These are phyloP conservation scores for Pestalotiopsis sp. DNA, from an alignment of 2,329 filamentous ascomycete species.

Conservation along the genomic window DNA sequence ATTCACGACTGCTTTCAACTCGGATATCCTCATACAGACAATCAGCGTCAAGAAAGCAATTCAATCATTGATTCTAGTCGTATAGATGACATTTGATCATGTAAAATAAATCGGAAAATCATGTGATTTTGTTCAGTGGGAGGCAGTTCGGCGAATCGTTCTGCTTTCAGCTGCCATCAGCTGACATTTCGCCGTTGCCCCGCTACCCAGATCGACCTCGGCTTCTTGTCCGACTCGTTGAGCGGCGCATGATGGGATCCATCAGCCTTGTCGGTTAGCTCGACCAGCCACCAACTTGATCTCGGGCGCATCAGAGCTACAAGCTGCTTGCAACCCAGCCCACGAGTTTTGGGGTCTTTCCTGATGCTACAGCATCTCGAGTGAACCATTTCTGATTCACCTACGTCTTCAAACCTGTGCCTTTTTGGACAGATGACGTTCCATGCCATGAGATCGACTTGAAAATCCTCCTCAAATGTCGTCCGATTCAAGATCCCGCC, in stretches of 20 bases:
- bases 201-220: slow-evolving; percentile 12
- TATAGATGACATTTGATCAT: too few relatives aligned
- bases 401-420: background rate
- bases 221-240: slow-evolving; percentile 6
- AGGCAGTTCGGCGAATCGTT: background rate
- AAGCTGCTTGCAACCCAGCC: slow-evolving; percentile 4
- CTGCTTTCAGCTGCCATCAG: background rate
- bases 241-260: background rate
- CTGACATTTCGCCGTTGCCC: background rate
- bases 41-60: too few relatives aligned
- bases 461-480: slow-evolving; percentile 49
- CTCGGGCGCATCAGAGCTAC: background rate
- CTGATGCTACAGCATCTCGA: background rate
- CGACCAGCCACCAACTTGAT: slow-evolving; percentile 6
- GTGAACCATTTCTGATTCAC: background rate
- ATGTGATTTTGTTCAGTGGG: background rate
- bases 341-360: background rate
- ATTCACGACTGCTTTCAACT: background rate
- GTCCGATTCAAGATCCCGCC: slow-evolving; percentile 59
- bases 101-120: too few relatives aligned
- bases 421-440: background rate
- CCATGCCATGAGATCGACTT: slow-evolving; percentile 8
- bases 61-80: too few relatives aligned
- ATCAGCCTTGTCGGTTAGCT: slow-evolving; percentile 9
- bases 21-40: background rate